These are phyloP conservation scores for Lasiodiplodia theobromae DNA, from an alignment of 2,329 filamentous ascomycete genomes.

Conservation along the genomic window DNA sequence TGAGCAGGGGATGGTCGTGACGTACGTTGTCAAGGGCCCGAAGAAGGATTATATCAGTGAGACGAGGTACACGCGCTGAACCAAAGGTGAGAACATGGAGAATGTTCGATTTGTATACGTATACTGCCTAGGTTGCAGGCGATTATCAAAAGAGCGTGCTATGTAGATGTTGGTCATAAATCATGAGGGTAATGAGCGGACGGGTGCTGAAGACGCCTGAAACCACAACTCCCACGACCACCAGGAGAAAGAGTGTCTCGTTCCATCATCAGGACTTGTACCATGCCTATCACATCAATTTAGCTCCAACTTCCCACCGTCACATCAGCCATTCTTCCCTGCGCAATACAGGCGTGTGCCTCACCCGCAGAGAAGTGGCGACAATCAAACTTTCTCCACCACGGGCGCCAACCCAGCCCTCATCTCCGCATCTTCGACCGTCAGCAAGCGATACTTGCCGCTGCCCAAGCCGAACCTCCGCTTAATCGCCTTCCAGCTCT, in stretches of 20 bases:
- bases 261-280: neutral
- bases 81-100: neutral
- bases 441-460: conserved; percentile 41
- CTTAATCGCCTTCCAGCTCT: conserved; percentile 56
- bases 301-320: conserved; percentile 5
- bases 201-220: neutral
- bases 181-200: conserved; percentile 1
- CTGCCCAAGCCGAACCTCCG: conserved; percentile 45
- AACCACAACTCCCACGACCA: neutral
- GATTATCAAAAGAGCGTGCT: conserved; percentile 7
- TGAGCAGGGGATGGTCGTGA: conserved; percentile 44
- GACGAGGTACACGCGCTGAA: conserved; percentile 41
- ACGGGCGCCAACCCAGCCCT: conserved; percentile 37
- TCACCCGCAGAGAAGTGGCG: neutral
- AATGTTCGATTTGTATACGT: neutral
- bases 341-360: neutral
- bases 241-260: neutral
- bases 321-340: too few species aligned
- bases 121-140: neutral
- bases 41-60: conserved; percentile 50
- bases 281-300: neutral
- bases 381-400: conserved; percentile 1
- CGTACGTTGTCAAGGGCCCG: conserved; percentile 50
- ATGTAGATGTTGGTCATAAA: neutral
- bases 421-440: conserved; percentile 45